Conservation (phyloP, 345 rosid genomes). For the Nasturtium officinale region DNA sequence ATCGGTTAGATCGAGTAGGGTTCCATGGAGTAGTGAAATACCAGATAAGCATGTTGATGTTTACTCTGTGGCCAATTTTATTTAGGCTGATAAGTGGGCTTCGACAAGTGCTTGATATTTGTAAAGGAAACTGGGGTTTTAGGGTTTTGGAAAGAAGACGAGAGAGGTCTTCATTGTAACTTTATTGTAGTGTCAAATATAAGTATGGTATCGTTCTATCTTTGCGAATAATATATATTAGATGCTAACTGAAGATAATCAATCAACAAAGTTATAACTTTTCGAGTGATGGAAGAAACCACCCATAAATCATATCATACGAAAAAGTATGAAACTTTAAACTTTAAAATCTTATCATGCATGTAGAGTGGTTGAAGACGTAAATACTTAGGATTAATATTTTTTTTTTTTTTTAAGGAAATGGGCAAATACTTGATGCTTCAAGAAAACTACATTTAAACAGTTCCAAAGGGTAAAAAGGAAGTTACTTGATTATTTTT, state of each 20-base stretch:
- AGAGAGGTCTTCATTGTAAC: slow-evolving; percentile 11
- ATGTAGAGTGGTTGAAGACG: slow-evolving; percentile 1
- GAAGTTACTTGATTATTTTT: not conserved
- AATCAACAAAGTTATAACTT: not conserved
- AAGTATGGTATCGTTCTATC: slow-evolving; percentile 2
- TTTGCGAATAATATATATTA: not conserved
- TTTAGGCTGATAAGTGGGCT: slow-evolving; percentile 86
- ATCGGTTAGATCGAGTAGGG: slow-evolving; percentile 55
- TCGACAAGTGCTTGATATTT: slow-evolving; percentile 47
- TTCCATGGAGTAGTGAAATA: slow-evolving; percentile 75
- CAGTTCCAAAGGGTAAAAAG: slow-evolving; percentile 4
- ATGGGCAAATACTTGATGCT: not conserved
- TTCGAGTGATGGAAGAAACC: slow-evolving; percentile 6
- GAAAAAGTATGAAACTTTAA: slow-evolving; percentile 9
- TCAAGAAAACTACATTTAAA: not conserved
- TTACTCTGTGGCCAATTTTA: slow-evolving; percentile 75
- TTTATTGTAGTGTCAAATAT: slow-evolving; percentile 29
- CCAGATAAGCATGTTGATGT: slow-evolving; percentile 55
- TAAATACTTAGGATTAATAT: too few species aligned
- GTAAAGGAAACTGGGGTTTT: slow-evolving; percentile 24
- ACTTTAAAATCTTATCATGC: not conserved
- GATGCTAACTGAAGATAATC: not conserved
- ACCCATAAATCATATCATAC: not conserved
- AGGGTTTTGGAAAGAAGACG: not conserved
- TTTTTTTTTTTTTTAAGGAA: not conserved